These are phyloP conservation scores for Cadophora luteo-olivacea DNA, from an alignment of 2,329 filamentous ascomycete genomes.

Conservation along the genomic window DNA sequence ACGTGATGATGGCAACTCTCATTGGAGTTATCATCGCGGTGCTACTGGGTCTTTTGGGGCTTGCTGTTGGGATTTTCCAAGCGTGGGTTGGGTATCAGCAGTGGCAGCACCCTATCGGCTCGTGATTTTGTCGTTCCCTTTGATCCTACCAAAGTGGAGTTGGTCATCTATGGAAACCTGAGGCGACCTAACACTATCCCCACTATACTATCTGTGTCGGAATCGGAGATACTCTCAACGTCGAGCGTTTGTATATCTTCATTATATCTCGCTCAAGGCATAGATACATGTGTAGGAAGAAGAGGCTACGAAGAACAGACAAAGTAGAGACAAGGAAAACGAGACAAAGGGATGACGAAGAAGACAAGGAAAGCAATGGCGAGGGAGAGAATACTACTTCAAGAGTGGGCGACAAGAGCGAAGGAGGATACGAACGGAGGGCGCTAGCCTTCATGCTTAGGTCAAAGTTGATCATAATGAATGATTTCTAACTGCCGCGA, in stretches of 20 bases:
- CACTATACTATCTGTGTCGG: slow-evolving; percentile 3
- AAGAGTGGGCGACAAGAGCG: not conserved
- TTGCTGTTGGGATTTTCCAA: too few species aligned
- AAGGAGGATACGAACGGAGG: not conserved
- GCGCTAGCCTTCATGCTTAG: slow-evolving; percentile 6
- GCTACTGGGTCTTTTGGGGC: too few species aligned
- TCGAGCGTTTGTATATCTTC: slow-evolving; percentile 6
- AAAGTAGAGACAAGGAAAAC: slow-evolving; percentile 3
- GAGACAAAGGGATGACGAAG: not conserved
- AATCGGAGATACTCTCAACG: slow-evolving; percentile 5
- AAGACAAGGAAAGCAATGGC: not conserved
- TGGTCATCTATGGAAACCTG: too few species aligned
- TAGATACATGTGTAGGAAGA: not conserved
- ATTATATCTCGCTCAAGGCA: slow-evolving; percentile 13
- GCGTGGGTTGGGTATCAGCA: too few species aligned
- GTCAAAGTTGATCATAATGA: slow-evolving; percentile 11
- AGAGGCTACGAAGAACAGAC: slow-evolving; percentile 11
- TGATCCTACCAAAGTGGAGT: too few species aligned
- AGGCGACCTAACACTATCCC: too few species aligned
- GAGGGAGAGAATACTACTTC: not conserved
- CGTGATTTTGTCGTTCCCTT: too few species aligned
- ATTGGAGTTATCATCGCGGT: too few species aligned
- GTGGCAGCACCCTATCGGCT: too few species aligned
- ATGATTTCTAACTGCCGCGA: not conserved
- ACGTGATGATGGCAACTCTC: too few species aligned